phyloP scores from a whole-genome alignment of 371 early-diverging fungal genomes.

The Zychaea mexicana region DNA sequence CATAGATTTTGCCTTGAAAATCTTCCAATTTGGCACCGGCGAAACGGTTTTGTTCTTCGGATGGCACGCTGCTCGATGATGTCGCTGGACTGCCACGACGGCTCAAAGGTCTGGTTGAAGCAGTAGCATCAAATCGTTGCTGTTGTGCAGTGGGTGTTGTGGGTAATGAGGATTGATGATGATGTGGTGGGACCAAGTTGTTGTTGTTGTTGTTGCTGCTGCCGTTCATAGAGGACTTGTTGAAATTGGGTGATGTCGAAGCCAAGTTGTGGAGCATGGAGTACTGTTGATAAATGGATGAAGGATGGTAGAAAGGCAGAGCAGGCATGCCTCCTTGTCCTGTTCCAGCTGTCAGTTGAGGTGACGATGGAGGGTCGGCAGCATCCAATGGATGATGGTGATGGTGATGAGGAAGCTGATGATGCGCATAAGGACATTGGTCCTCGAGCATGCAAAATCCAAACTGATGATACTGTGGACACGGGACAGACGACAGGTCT shows the following conservation, averaged over 20 bases:
- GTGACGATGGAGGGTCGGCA: constrained; percentile 15
- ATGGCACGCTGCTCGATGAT: constrained; percentile 7
- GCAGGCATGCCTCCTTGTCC: constrained; percentile 6
- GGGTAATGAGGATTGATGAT: not conserved
- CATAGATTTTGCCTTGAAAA: constrained; percentile 71
- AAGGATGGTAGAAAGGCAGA: constrained; percentile 7
- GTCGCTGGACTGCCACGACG: constrained; percentile 5
- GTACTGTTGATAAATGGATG: constrained; percentile 15
- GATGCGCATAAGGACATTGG: constrained; percentile 59
- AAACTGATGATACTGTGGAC: constrained; percentile 53
- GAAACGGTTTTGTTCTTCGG: constrained; percentile 59
- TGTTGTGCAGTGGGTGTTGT: not conserved
- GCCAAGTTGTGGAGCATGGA: constrained; percentile 20
- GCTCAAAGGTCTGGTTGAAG: not conserved
- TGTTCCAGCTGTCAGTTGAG: not conserved
- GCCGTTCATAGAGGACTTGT: too few species aligned
- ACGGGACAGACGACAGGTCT: constrained; percentile 12
- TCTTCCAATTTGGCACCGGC: constrained; percentile 68
- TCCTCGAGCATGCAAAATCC: constrained; percentile 64
- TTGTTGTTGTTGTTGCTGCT: not conserved
- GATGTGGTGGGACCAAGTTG: constrained; percentile 1
- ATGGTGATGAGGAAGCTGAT: constrained; percentile 15
- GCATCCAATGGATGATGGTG: not conserved
- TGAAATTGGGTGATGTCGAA: not conserved
- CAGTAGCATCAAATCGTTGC: not conserved